Conservation (phyloP, 495 filamentous ascomycete species). For the Penicillium antarcticum region DNA sequence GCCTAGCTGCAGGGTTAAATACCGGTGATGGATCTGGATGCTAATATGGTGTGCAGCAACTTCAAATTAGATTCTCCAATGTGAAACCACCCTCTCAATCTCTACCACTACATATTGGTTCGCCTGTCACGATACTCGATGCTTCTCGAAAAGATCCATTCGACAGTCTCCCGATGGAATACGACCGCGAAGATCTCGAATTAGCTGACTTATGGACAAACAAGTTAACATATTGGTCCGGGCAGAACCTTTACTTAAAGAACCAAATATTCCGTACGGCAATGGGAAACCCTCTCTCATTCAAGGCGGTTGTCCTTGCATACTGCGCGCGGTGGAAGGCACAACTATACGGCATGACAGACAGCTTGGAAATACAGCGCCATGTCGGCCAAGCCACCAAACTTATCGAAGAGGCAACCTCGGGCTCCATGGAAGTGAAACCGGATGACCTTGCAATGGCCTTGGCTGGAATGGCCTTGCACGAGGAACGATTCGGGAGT, state of each 20-base stretch:
- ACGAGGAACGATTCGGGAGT: constrained; percentile 42
- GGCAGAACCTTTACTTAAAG: constrained; percentile 38
- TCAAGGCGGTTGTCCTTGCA: constrained; percentile 35
- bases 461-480: constrained; percentile 36
- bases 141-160: constrained; percentile 36
- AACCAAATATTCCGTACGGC: constrained; percentile 34
- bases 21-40: background rate
- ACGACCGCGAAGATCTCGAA: constrained; percentile 23
- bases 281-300: constrained; percentile 34
- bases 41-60: constrained; percentile 9
- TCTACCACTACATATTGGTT: constrained; percentile 9
- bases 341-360: constrained; percentile 20
- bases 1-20: background rate
- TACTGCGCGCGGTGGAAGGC: constrained; percentile 42
- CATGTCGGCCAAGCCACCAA: constrained; percentile 23
- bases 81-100: constrained; percentile 11
- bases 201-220: constrained; percentile 36
- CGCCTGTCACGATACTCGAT: constrained; percentile 29
- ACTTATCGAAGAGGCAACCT: constrained; percentile 24
- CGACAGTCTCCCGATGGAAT: constrained; percentile 23
- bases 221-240: constrained; percentile 45
- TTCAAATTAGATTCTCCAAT: constrained; percentile 16
- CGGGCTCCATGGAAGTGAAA: constrained; percentile 17
- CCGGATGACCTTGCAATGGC: constrained; percentile 33
- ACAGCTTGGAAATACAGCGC: constrained; percentile 22